These are phyloP conservation scores for Boletus barrowsii DNA, from an alignment of 768 basidiomycete genomes.

Conservation along the genomic window DNA sequence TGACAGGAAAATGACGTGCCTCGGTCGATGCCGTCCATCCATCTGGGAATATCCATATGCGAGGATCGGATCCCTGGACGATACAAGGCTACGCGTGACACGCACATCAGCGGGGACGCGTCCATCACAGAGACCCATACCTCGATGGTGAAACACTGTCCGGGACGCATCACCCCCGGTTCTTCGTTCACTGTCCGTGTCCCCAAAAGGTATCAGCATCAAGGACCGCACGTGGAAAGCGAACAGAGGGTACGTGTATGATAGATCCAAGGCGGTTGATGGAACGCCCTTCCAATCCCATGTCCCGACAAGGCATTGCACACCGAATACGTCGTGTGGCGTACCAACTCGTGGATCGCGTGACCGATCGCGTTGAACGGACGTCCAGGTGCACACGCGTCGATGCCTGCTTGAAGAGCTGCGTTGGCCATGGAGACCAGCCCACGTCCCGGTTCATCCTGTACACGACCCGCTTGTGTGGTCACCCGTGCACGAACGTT, in stretches of 20 bases:
- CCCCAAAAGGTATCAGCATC: background rate
- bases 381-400: slow-evolving; percentile 66
- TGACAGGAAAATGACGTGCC: slow-evolving; percentile 37
- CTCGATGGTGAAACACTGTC: slow-evolving; percentile 94
- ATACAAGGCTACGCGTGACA: slow-evolving; percentile 55
- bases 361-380: slow-evolving; percentile 69
- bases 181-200: slow-evolving; percentile 69
- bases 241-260: slow-evolving; percentile 55
- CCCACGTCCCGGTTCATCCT: slow-evolving; percentile 71
- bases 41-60: slow-evolving; percentile 80
- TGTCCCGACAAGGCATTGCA: slow-evolving; percentile 79
- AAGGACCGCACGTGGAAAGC: background rate
- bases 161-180: slow-evolving; percentile 75
- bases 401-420: slow-evolving; percentile 70
- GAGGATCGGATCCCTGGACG: slow-evolving; percentile 68
- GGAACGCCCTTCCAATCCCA: slow-evolving; percentile 82
- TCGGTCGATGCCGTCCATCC: slow-evolving; percentile 93
- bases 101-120: background rate
- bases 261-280: slow-evolving; percentile 78
- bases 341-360: slow-evolving; percentile 58
- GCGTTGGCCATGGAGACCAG: slow-evolving; percentile 60
- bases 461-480: background rate
- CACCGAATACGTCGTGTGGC: slow-evolving; percentile 46
- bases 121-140: slow-evolving; percentile 33
- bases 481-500: too few species aligned